Percentiles rank a stretch among this genome's conserved stretches.
phyloP scores from a whole-genome alignment of 306 rosid genomes.

The Vigna trinervia region DNA sequence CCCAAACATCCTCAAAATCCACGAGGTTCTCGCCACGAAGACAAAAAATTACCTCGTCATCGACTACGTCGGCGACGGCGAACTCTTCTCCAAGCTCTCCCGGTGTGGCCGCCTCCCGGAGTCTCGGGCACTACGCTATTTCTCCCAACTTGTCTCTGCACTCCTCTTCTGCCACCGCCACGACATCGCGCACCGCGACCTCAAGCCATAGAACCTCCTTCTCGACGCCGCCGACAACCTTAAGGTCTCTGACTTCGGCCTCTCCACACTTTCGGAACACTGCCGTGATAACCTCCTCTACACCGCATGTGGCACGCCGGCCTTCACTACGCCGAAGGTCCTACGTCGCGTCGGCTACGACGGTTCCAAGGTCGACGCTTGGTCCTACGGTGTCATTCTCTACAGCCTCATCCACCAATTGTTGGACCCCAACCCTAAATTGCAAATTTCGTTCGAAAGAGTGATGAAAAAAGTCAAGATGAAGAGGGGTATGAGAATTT shows the following conservation, averaged over 20 bases:
- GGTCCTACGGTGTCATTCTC: conserved; percentile 93
- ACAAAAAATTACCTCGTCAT: conserved; percentile 83
- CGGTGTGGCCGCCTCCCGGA: conserved; percentile 61
- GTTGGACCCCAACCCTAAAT: conserved; percentile 78
- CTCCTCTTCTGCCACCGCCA: conserved; percentile 72
- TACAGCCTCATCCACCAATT: conserved; percentile 60
- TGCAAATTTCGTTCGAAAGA: conserved; percentile 56
- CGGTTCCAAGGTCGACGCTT: conserved; percentile 80
- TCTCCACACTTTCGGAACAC: conserved; percentile 86
- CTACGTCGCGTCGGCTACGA: conserved; percentile 68
- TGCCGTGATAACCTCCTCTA: conserved; percentile 70
- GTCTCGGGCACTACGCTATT: conserved; percentile 54
- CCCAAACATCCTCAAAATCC: conserved; percentile 69
- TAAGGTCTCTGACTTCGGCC: conserved; percentile 89
- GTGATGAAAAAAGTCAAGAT: not conserved
- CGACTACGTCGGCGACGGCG: conserved; percentile 93
- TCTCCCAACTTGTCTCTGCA: conserved; percentile 82
- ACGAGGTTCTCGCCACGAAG: conserved; percentile 85
- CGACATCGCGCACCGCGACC: conserved; percentile 87
- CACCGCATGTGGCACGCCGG: conserved; percentile 93
- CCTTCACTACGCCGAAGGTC: conserved; percentile 88
- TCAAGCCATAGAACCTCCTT: conserved; percentile 90
- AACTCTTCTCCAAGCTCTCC: conserved; percentile 65
- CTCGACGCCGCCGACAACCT: conserved; percentile 66
- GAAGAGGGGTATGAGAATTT: too few relatives aligned